Evolutionary conservation across 345 rosid genomes (phyloP).

Genomic region (Alliaria petiolata): DNA sequence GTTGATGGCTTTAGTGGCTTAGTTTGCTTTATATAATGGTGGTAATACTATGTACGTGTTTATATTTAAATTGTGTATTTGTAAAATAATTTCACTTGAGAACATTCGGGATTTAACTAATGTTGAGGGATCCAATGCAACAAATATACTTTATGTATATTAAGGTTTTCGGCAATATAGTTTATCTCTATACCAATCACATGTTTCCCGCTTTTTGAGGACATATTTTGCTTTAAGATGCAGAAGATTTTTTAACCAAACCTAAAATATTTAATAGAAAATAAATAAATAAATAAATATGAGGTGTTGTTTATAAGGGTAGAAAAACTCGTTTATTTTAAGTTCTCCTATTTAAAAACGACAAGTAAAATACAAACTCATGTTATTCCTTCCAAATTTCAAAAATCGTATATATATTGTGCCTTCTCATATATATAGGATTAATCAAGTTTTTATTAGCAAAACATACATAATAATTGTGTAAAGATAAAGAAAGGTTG

Average conservation of each 20-base stretch:
- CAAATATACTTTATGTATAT: constrained; percentile 32
- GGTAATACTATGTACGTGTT: not conserved
- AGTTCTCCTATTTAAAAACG: not conserved
- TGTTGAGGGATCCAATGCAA: constrained; percentile 37
- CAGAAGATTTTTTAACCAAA: constrained; percentile 10
- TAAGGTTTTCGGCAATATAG: constrained; percentile 12
- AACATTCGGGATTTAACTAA: constrained; percentile 29
- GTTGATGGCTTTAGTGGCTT: constrained; percentile 19
- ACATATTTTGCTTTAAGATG: constrained; percentile 23
- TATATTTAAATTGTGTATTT: no score
- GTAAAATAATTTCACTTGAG: not conserved
- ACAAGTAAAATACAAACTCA: not conserved
- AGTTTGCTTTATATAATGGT: constrained; percentile 20
- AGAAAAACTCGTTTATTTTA: no score
- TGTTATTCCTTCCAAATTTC: not conserved
- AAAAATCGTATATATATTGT: not conserved
- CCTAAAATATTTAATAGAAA: not conserved
- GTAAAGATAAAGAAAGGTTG: constrained; percentile 17
- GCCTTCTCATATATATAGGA: not conserved
- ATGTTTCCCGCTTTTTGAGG: constrained; percentile 28
- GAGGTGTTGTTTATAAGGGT: no score
- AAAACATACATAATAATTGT: not conserved
- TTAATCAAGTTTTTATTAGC: not conserved
- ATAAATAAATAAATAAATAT: no score
- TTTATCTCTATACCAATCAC: constrained; percentile 31